phyloP scores from a whole-genome alignment of 2,329 filamentous ascomycete species.

The Diaporthe sp. region DNA sequence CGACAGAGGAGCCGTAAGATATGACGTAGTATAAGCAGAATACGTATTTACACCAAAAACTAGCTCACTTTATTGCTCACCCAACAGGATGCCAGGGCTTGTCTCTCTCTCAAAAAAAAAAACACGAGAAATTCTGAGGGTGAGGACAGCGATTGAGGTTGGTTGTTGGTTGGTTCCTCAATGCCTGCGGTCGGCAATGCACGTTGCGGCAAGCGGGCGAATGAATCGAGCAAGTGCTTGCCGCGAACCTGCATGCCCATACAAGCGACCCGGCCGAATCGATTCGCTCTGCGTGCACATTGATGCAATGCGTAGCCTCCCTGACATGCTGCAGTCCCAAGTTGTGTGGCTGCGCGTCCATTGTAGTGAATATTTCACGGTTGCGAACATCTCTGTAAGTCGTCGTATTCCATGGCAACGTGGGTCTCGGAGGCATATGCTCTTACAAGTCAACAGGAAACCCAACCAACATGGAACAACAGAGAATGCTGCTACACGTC shows the following conservation, averaged over 20 bases:
- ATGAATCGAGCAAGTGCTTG: neutral
- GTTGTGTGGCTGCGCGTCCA: neutral
- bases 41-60: neutral
- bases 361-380: neutral
- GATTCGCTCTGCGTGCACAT: neutral
- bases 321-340: neutral
- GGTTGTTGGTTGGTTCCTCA: neutral
- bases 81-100: neutral
- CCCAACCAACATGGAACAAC: neutral
- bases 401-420: neutral
- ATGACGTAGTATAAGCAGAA: neutral
- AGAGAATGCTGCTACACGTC: neutral
- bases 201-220: constrained; percentile 11
- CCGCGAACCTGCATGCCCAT: neutral
- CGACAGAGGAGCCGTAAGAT: neutral
- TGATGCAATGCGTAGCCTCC: neutral
- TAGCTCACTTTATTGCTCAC: neutral
- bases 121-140: neutral
- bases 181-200: neutral
- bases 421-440: neutral
- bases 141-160: neutral
- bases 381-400: neutral
- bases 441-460: neutral
- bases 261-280: neutral
- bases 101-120: too few species aligned